Conservation (phyloP, 1,139 yeast species). For the Yamadazyma atmosphaerica region DNA sequence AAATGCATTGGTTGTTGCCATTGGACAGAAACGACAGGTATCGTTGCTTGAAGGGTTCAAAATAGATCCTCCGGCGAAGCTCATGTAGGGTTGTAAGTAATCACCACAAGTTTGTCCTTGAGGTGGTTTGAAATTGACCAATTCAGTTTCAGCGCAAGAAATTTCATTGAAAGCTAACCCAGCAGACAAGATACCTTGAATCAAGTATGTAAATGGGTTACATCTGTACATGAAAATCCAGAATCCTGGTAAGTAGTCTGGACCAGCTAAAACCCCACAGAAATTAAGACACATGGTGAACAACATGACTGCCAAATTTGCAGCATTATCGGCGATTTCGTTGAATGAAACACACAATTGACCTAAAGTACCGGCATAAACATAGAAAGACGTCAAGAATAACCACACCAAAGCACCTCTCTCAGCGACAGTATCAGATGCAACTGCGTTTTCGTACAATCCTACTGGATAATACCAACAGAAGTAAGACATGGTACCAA, state of each 20-base stretch:
- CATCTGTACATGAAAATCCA: slow-evolving; percentile 63
- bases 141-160: slow-evolving; percentile 30
- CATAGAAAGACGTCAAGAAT: slow-evolving; percentile 52
- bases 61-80: slow-evolving; percentile 53
- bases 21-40: slow-evolving; percentile 53
- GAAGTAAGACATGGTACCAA: slow-evolving; percentile 37
- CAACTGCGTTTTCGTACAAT: slow-evolving; percentile 32
- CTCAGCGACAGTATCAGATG: slow-evolving; percentile 27
- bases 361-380: slow-evolving; percentile 65
- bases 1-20: slow-evolving; percentile 51
- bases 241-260: slow-evolving; percentile 48
- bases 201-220: slow-evolving; percentile 67
- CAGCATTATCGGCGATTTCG: slow-evolving; percentile 71
- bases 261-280: slow-evolving; percentile 80
- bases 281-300: slow-evolving; percentile 65
- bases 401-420: slow-evolving; percentile 75
- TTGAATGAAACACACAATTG: slow-evolving; percentile 62
- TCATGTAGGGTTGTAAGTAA: slow-evolving; percentile 48
- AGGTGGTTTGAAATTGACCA: slow-evolving; percentile 27
- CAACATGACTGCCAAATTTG: slow-evolving; percentile 61
- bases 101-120: slow-evolving; percentile 57
- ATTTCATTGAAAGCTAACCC: slow-evolving; percentile 28
- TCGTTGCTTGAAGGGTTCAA: slow-evolving; percentile 40
- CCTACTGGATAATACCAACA: slow-evolving; percentile 47
- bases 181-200: slow-evolving; percentile 41